phyloP scores from a whole-genome alignment of 2,329 filamentous ascomycete species.

The Penicillium sp. region DNA sequence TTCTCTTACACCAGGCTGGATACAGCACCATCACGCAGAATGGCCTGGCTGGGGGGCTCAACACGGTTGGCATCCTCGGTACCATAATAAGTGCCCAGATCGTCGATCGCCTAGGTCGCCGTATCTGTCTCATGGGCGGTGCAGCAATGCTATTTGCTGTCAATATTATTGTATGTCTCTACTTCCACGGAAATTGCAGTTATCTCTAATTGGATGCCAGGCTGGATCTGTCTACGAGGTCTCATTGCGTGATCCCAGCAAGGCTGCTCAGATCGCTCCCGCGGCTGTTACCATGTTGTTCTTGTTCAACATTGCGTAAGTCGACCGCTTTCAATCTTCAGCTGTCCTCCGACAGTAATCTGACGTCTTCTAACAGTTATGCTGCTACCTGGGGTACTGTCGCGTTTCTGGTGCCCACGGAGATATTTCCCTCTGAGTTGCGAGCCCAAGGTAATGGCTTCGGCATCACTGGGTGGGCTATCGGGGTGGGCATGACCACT shows the following conservation, averaged over 20 bases:
- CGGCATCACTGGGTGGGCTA: slow-evolving; percentile 59
- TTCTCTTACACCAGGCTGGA: slow-evolving; percentile 30
- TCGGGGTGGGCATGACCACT: slow-evolving; percentile 56
- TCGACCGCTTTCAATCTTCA: not conserved
- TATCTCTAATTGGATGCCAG: slow-evolving; percentile 17
- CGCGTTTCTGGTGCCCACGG: slow-evolving; percentile 53
- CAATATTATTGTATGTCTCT: slow-evolving; percentile 39
- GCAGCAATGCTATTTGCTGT: slow-evolving; percentile 43
- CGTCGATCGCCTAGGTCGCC: slow-evolving; percentile 52
- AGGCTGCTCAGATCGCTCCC: slow-evolving; percentile 42
- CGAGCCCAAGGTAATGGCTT: slow-evolving; percentile 60
- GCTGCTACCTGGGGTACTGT: slow-evolving; percentile 54
- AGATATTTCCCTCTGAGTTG: slow-evolving; percentile 58
- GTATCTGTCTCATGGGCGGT: slow-evolving; percentile 43
- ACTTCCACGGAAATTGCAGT: not conserved
- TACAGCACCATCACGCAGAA: slow-evolving; percentile 43
- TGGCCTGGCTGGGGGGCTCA: slow-evolving; percentile 53
- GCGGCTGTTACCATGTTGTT: slow-evolving; percentile 52
- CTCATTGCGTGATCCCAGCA: slow-evolving; percentile 35
- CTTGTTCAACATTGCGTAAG: slow-evolving; percentile 35
- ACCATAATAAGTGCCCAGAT: slow-evolving; percentile 54
- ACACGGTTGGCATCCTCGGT: slow-evolving; percentile 53
- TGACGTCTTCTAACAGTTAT: slow-evolving; percentile 31
- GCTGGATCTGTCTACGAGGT: slow-evolving; percentile 46
- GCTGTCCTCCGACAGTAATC: not conserved